A percentile compares a stretch with the other conserved stretches of the same genome.
phyloP scores from a whole-genome alignment of 257 asterid genomes.

The Solanum chmielewskii region DNA sequence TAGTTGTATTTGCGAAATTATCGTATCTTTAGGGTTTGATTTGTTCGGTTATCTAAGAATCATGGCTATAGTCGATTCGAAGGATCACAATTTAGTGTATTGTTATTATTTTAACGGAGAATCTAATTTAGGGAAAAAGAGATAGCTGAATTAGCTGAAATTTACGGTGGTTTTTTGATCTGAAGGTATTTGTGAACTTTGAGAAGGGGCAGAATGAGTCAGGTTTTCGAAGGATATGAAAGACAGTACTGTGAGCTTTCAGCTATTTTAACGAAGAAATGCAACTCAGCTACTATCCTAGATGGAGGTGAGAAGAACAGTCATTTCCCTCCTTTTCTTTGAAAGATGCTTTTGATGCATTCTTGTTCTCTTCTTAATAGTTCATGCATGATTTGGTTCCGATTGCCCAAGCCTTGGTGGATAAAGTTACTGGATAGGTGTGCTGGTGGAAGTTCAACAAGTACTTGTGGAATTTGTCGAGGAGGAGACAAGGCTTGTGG shows the following conservation, averaged over 20 bases:
- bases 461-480: background rate
- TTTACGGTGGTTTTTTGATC: slow-evolving; percentile 6
- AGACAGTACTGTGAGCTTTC: slow-evolving; percentile 80
- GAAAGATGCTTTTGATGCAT: background rate
- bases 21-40: background rate
- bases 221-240: slow-evolving; percentile 74
- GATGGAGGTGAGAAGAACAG: slow-evolving; percentile 48
- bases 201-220: slow-evolving; percentile 35
- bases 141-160: background rate
- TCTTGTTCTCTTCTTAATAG: background rate
- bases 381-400: background rate
- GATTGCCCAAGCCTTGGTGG: background rate
- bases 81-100: background rate
- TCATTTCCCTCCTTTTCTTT: background rate
- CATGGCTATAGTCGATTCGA: background rate
- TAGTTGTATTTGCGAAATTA: background rate
- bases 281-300: slow-evolving; percentile 39
- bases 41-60: background rate
- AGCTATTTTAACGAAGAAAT: slow-evolving; percentile 50
- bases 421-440: background rate
- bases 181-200: slow-evolving; percentile 8
- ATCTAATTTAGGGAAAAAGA: background rate
- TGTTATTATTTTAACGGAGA: background rate
- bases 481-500: background rate
- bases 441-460: background rate